A percentile compares a stretch with the other conserved stretches of the same genome.
Evolutionary conservation across 495 filamentous ascomycete species (phyloP).

Genomic region (Annulohypoxylon maeteangense): DNA sequence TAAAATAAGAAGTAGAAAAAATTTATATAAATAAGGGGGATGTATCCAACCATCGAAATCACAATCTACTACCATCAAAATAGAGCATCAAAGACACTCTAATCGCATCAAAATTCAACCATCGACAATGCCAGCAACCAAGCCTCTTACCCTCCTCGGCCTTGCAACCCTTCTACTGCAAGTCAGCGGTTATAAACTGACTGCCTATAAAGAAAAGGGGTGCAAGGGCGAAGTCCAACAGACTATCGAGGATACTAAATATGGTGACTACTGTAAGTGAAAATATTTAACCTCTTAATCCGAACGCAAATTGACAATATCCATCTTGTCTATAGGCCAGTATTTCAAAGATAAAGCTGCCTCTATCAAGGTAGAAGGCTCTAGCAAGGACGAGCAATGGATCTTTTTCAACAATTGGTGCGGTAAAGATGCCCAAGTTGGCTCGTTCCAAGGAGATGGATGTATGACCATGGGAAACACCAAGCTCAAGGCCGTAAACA

Average conservation of each 20-base stretch:
- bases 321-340: not conserved
- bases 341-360: conserved; percentile 9
- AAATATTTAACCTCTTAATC: not conserved
- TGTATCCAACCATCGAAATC: not conserved
- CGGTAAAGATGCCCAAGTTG: conserved; percentile 4
- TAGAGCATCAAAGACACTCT: not conserved
- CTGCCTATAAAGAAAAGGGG: conserved; percentile 19
- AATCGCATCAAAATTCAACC: not conserved
- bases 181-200: conserved; percentile 25
- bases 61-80: not conserved
- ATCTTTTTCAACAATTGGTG: conserved; percentile 32
- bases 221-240: conserved; percentile 25
- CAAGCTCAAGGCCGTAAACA: conserved; percentile 18
- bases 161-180: conserved; percentile 21
- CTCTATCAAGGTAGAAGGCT: conserved; percentile 21
- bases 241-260: conserved; percentile 20
- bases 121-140: conserved; percentile 1
- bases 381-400: conserved; percentile 8
- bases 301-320: not conserved
- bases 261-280: conserved; percentile 13
- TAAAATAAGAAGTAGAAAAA: not conserved
- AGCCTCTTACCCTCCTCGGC: not conserved
- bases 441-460: conserved; percentile 8
- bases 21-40: conserved; percentile 16
- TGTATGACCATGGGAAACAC: conserved; percentile 19